Base-by-base conservation (phyloP, 2,329 filamentous ascomycete species). In the Ascochyta koolunga region DNA sequence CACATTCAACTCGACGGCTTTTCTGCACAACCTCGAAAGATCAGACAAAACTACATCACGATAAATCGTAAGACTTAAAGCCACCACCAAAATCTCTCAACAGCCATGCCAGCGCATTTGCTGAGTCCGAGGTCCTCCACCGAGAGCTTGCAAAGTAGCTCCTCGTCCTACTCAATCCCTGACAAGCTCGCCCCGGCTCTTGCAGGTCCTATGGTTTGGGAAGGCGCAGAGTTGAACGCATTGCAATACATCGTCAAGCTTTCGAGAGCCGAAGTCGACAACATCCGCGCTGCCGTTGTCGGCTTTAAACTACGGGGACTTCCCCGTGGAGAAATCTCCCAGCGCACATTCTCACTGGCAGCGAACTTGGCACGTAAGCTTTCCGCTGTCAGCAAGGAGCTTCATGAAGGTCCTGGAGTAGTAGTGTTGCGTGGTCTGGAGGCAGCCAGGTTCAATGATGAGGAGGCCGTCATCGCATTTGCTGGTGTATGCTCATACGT, bases 381-480 rank as follows among this genome's bases (percentile, higher is more conserved):
- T 13, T 54, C 64, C 2, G 37, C 47, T 11, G 43, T 70, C 39
- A 72, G 70, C 56, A 59, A 56, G 33, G 58, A 69, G n/a, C 43
- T 74, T 21, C 70, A 74, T 44, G 42, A 63, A 2, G 71, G 71
- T 29, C 42, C 19, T 11, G 71, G 71, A 13, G 52, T 75, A 18
- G 62, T 57, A 13, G 69, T 74, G 9, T 37, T 74, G 11, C 68
- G 72, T 31, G 72, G 72, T 21, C 61, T 75, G 16, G 58, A 72
- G 38, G 48, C 56, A 9, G 69, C 68, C n/a, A 60, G 62, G 5
- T 65, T 75, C 51, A 74, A 73, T 37, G 71, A 73, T 41, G 68
- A 74, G 45, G 71, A 75, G 48, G 66, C 69, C n/a, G 64, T 72
- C 15, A 69, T 75, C 47, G 71, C 71, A 6, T 74, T 73, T 41